A percentile compares a stretch with the other conserved stretches of the same genome.
phyloP scores from a whole-genome alignment of 2,329 filamentous ascomycete genomes.

The Pseudocercospora vitis region DNA sequence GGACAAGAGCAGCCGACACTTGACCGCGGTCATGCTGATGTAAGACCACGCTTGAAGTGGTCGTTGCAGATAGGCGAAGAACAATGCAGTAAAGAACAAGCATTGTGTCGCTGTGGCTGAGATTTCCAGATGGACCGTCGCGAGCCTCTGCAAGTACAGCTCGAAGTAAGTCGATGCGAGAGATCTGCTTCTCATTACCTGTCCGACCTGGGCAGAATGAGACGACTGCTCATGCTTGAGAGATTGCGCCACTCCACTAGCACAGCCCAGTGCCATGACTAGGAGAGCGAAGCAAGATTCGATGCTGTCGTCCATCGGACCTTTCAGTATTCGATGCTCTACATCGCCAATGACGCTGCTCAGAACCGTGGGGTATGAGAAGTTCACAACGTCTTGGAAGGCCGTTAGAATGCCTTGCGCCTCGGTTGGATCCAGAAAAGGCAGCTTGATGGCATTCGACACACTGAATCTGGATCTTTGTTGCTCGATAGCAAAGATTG shows the following conservation, averaged over 20 bases:
- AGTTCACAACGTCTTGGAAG: conserved; percentile 13
- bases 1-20: conserved; percentile 17
- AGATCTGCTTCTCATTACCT: conserved; percentile 2
- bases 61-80: conserved; percentile 21
- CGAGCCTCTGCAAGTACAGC: conserved; percentile 11
- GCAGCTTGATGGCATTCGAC: neutral
- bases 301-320: conserved; percentile 12
- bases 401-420: conserved; percentile 5
- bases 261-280: conserved; percentile 18
- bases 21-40: conserved; percentile 18
- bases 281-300: conserved; percentile 13
- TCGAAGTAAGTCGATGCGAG: conserved; percentile 14
- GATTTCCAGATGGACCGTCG: conserved; percentile 14
- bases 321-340: conserved; percentile 11
- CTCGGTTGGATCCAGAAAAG: conserved; percentile 11
- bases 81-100: conserved; percentile 20
- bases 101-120: conserved; percentile 18
- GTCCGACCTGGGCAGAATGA: neutral
- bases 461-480: conserved; percentile 8
- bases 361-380: conserved; percentile 14
- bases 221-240: neutral
- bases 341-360: conserved; percentile 9
- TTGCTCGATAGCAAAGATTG: conserved; percentile 19
- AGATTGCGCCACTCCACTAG: conserved; percentile 8
- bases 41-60: conserved; percentile 19